Base-by-base conservation (phyloP, 345 rosid genomes). In the Noccaea bulbosa region DNA sequence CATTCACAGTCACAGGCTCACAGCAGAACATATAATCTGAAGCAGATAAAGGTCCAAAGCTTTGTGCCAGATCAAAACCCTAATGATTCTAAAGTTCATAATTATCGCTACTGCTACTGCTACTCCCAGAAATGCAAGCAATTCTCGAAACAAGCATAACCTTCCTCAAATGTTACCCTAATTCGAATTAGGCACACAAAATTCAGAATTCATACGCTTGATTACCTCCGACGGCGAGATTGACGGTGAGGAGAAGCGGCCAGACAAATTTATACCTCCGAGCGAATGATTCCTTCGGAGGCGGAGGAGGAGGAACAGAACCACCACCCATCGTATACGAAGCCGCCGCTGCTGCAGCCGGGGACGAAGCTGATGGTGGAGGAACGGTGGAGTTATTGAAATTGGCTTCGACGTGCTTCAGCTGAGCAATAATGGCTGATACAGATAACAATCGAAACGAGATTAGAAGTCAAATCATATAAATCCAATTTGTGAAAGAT, bases 161-260 rank as follows among this genome's bases (percentile, higher is more conserved):
- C 12, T 14, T 14, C 1, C 40, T 30, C 14, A 15, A 57, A 16
- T 16, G 11, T 41, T 7, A 66, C 45, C 54, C 54, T 56, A 68
- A 55, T 11, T 54, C 5, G 41, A 39, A 40, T 4, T 12, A 12
- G 0, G 4, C n/a, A 62, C 10, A 67, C 40, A 9, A 47, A 33
- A 58, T 8, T 40, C 7, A 0, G 53, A 41, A 63, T n/a, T 11
- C 7, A 57, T 8, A 38, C 15, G 12, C 2, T 4, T 20, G 69
- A 56, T 52, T 62, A 93, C 98, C 97, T 88, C 95, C 98, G 65
- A 84, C 82, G 51, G 81, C 82, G 47, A 87, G 79, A 83, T 93
- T 93, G 53, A 86, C 93, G 47, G 88, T 78, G 78, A 88, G 78
- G 40, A 93, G 83, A 48, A 93, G 83, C 4, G 97, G 98, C 93